Evolutionary conservation across 2,329 filamentous ascomycete species (phyloP), one percentile per base, ranked within the genome.

Genomic region (Thielaviopsis musarum): DNA sequence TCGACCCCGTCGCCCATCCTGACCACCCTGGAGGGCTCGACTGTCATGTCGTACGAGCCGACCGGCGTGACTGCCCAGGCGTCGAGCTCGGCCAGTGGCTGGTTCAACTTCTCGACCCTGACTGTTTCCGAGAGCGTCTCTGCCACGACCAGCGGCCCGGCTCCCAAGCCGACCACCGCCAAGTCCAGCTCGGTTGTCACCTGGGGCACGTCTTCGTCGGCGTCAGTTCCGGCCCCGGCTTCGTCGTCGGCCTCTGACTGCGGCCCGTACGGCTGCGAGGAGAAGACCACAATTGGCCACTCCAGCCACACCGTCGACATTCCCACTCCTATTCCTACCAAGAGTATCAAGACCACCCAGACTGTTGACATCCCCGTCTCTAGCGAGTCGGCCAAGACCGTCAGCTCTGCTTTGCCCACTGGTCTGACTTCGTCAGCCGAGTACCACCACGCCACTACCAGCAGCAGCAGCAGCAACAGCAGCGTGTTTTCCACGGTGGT

Each of bases 1-100:
- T 52, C 51, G 19, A 61, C 59, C 17, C 56, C 59, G 13, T 61
- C 56, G 26, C 59, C 56, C 21, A 34, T 61, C 17, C 45, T 61
- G 28, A 55, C 59, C 10, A 58, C 59, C 13, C 51, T 61, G 7
- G 56, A 56, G 26, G 38, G 38, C 38, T 58, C 55, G 24, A 58
- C 56, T 45, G 59, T 61, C 10, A 55, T 26, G 26, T 61, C 59
- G 12, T 22, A 22, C 12, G 26, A 59, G 38, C 52, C 58, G 5
- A 59, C 58, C 9, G 34, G 34, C 24, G 28, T 54, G 34, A 34
- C 24, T 19, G 49, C 58, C 3, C 24, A 48, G 22, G 24, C 22
- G 15, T 24, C 45, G 49, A 22, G 52, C 10, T 34, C 26, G 52
- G n/a, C 52, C 15, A 17, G 24, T n/a, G 26, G 52, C 22, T 54